phyloP scores from a whole-genome alignment of 805 yeast species.

The Candida coquimbonensis region DNA sequence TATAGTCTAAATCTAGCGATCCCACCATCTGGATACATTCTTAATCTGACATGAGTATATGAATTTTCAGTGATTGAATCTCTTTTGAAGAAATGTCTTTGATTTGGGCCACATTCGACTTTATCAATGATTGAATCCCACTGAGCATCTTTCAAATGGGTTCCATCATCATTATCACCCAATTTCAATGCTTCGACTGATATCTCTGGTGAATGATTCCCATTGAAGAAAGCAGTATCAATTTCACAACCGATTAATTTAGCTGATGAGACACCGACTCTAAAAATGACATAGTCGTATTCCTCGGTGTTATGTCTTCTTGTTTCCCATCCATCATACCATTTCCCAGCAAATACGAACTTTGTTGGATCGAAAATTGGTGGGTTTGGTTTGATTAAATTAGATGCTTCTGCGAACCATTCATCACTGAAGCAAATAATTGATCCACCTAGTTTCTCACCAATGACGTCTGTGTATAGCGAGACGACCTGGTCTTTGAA shows the following conservation, averaged over 20 bases:
- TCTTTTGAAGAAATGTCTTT: slow-evolving; percentile 75
- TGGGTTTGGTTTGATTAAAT: slow-evolving; percentile 71
- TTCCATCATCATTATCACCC: slow-evolving; percentile 18
- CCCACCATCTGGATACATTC: slow-evolving; percentile 98
- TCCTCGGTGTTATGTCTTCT: slow-evolving; percentile 82
- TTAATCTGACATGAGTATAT: slow-evolving; percentile 75
- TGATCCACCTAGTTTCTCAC: slow-evolving; percentile 76
- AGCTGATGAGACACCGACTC: slow-evolving; percentile 81
- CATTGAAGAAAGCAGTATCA: slow-evolving; percentile 91
- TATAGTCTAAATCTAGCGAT: slow-evolving; percentile 89
- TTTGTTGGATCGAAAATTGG: slow-evolving; percentile 79
- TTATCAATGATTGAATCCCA: slow-evolving; percentile 73
- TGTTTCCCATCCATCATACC: slow-evolving; percentile 99
- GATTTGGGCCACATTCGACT: slow-evolving; percentile 83
- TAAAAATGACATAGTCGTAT: slow-evolving; percentile 82
- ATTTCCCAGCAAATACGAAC: slow-evolving; percentile 83
- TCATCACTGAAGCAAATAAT: slow-evolving; percentile 72
- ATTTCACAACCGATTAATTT: slow-evolving; percentile 75
- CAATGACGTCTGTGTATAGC: slow-evolving; percentile 57
- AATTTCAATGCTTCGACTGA: slow-evolving; percentile 68
- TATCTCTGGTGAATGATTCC: slow-evolving; percentile 90
- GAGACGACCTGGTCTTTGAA: slow-evolving; percentile 20
- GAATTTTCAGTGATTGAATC: slow-evolving; percentile 46
- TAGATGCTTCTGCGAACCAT: slow-evolving; percentile 92
- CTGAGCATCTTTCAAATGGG: slow-evolving; percentile 5